Percentiles rank a stretch among this genome's conserved stretches.
These are phyloP conservation scores for Magnusiomyces fungicola DNA, from an alignment of 1,139 yeast species.

Conservation along the genomic window DNA sequence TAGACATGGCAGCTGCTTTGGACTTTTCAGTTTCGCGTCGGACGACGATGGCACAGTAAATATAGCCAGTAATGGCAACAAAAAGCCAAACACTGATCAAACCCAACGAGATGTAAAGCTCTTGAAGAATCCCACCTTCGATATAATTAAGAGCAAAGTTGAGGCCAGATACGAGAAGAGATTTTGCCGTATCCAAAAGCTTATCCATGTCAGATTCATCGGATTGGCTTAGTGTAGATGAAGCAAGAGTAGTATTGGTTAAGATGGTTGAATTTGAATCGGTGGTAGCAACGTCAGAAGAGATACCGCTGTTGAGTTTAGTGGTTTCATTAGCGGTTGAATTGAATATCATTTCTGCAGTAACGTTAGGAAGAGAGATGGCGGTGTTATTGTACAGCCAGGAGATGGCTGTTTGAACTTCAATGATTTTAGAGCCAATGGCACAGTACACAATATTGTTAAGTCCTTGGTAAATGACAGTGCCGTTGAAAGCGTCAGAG, in stretches of 20 bases:
- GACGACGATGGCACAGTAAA: constrained; percentile 17
- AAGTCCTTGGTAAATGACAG: constrained; percentile 59
- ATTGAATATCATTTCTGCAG: constrained; percentile 9
- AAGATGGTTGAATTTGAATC: not conserved
- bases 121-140: constrained; percentile 19
- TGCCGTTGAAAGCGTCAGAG: constrained; percentile 52
- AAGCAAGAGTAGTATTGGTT: not conserved
- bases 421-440: constrained; percentile 60
- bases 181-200: constrained; percentile 10
- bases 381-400: constrained; percentile 70
- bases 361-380: constrained; percentile 45
- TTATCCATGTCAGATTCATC: constrained; percentile 1
- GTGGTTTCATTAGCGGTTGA: not conserved
- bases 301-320: not conserved
- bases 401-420: constrained; percentile 60
- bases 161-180: constrained; percentile 14
- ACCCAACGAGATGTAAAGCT: constrained; percentile 22
- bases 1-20: not conserved
- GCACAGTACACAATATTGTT: constrained; percentile 65
- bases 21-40: not conserved
- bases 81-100: constrained; percentile 22
- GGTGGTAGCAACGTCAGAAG: not conserved
- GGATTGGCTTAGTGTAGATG: not conserved
- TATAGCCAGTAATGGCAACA: constrained; percentile 20
- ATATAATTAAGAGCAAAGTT: constrained; percentile 17